phyloP scores from a whole-genome alignment of 805 yeast genomes.

The Priceomyces fermenticarens region DNA sequence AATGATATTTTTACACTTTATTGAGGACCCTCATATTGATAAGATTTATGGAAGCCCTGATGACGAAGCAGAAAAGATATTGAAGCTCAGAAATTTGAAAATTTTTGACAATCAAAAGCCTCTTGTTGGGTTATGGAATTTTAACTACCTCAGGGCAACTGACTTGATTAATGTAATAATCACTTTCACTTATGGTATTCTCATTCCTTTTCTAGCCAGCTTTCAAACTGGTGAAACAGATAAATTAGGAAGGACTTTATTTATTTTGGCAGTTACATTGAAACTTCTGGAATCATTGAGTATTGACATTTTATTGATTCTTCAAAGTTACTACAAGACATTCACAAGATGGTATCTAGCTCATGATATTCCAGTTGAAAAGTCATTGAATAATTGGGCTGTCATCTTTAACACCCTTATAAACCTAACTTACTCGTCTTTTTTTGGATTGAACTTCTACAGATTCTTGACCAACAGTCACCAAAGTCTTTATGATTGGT shows the following conservation, averaged over 20 bases:
- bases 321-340: conserved; percentile 58
- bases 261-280: conserved; percentile 41
- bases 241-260: conserved; percentile 20
- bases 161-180: conserved; percentile 53
- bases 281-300: conserved; percentile 51
- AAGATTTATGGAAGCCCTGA: conserved; percentile 62
- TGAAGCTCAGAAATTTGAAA: conserved; percentile 48
- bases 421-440: conserved; percentile 54
- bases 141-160: conserved; percentile 59
- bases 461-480: conserved; percentile 16
- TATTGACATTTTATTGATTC: conserved; percentile 49
- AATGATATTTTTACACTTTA: conserved; percentile 67
- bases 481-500: conserved; percentile 32
- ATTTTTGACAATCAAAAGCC: conserved; percentile 44
- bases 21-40: conserved; percentile 85
- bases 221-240: conserved; percentile 18
- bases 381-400: conserved; percentile 74
- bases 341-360: conserved; percentile 66
- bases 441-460: conserved; percentile 41
- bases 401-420: conserved; percentile 52
- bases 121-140: conserved; percentile 60
- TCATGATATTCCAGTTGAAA: conserved; percentile 59
- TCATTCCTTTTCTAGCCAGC: conserved; percentile 39
- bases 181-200: conserved; percentile 38
- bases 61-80: conserved; percentile 32